These are phyloP conservation scores for Agrocybe pediades DNA, from an alignment of 768 basidiomycete species.

Conservation along the genomic window DNA sequence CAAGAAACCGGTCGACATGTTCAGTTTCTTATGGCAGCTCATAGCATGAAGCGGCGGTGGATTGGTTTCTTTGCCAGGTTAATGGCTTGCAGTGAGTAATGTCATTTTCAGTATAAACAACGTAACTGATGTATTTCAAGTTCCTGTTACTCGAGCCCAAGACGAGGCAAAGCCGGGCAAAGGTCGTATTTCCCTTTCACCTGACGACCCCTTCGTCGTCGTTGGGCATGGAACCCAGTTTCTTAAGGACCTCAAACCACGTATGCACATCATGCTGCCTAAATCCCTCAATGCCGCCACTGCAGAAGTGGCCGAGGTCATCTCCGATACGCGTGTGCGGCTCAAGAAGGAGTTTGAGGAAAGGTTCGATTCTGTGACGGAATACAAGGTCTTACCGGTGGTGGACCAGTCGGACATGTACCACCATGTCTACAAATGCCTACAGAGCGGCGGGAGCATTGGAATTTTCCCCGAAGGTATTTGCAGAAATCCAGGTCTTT, in stretches of 20 bases:
- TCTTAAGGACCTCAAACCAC: constrained; percentile 66
- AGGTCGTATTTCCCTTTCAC: constrained; percentile 72
- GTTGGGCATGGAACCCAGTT: constrained; percentile 82
- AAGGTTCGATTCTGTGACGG: constrained; percentile 61
- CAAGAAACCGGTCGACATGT: constrained; percentile 82
- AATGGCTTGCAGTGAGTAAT: constrained; percentile 81
- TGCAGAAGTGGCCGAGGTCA: constrained; percentile 84
- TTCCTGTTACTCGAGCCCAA: constrained; percentile 90
- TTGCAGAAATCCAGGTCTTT: not conserved
- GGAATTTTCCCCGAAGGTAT: constrained; percentile 98
- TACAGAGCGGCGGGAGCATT: constrained; percentile 86
- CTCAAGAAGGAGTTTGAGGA: constrained; percentile 87
- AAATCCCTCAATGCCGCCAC: constrained; percentile 74
- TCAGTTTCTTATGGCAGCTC: constrained; percentile 88
- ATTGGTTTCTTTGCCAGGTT: constrained; percentile 81
- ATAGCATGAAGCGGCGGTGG: constrained; percentile 78
- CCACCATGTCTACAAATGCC: constrained; percentile 82
- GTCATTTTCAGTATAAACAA: not conserved
- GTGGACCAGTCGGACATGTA: constrained; percentile 97
- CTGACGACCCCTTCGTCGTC: constrained; percentile 78
- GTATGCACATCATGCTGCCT: constrained; percentile 86
- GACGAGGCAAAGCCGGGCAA: constrained; percentile 79
- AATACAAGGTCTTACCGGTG: constrained; percentile 83
- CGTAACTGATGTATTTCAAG: constrained; percentile 40
- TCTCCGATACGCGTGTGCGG: constrained; percentile 84